These are phyloP conservation scores for Panaeolus cyanescens DNA, from an alignment of 768 basidiomycete species.

Conservation along the genomic window DNA sequence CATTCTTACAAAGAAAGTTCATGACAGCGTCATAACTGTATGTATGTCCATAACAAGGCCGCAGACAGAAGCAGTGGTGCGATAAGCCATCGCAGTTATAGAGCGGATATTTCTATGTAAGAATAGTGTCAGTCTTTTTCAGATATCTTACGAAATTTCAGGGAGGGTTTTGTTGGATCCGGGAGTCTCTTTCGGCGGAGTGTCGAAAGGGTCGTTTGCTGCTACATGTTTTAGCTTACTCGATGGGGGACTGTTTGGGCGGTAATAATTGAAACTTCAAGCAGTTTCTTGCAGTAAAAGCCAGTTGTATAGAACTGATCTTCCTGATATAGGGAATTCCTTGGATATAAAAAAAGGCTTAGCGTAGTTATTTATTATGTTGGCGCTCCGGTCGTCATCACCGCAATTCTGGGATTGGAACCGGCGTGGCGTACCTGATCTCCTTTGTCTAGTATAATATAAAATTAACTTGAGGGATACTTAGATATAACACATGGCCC, in stretches of 20 bases:
- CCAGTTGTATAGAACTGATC: conserved; percentile 18
- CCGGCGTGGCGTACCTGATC: conserved; percentile 35
- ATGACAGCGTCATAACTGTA: neutral
- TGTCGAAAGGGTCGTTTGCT: neutral
- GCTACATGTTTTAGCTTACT: neutral
- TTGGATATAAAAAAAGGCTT: conserved; percentile 12
- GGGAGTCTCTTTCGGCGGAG: neutral
- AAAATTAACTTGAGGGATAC: conserved; percentile 29
- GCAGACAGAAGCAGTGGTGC: neutral
- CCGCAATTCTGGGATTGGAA: conserved; percentile 14
- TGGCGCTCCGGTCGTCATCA: conserved; percentile 25
- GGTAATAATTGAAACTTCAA: neutral
- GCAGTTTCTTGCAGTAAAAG: neutral
- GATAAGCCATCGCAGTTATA: conserved; percentile 3
- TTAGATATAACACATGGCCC: conserved; percentile 31
- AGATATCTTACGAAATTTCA: neutral
- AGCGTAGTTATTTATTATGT: conserved; percentile 17
- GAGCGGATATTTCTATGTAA: neutral
- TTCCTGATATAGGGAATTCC: conserved; percentile 20
- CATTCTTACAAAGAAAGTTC: conserved; percentile 1
- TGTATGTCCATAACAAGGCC: neutral
- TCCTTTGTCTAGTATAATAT: conserved; percentile 27
- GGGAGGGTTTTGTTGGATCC: neutral
- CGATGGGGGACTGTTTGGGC: neutral
- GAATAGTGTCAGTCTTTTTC: neutral